Percentiles rank a stretch among this genome's conserved stretches.
Conservation (phyloP, 148 eudicot genomes). For the Rhododendron molle region DNA sequence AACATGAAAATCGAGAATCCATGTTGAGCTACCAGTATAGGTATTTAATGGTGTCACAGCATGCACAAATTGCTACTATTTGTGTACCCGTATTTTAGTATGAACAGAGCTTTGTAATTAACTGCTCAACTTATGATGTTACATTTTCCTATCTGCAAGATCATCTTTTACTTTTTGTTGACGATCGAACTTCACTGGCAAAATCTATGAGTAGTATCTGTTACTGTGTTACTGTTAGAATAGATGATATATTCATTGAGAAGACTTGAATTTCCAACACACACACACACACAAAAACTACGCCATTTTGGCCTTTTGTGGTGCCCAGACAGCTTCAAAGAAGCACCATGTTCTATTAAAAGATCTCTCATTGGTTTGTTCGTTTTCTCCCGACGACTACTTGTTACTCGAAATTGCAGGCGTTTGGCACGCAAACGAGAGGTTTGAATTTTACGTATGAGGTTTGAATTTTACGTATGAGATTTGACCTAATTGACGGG, state of each 20-base stretch:
- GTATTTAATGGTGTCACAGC: neutral
- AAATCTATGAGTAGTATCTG: no score
- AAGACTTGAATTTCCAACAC: neutral
- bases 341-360: no score
- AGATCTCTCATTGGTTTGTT: slow-evolving; percentile 38
- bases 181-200: neutral
- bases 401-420: neutral
- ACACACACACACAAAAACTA: no score
- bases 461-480: neutral
- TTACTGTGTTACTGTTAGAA: no score
- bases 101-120: no score
- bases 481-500: no score
- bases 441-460: neutral
- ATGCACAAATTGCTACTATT: neutral
- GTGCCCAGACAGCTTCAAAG: no score
- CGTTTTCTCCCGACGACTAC: neutral
- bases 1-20: neutral
- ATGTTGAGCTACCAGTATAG: neutral
- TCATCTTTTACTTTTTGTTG: no score
- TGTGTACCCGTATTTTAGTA: neutral
- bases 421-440: neutral
- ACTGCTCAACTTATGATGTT: neutral
- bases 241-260: no score
- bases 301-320: no score
- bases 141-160: neutral